These are phyloP conservation scores for Aspergillus sp. DNA, from an alignment of 2,329 filamentous ascomycete species.

Conservation along the genomic window DNA sequence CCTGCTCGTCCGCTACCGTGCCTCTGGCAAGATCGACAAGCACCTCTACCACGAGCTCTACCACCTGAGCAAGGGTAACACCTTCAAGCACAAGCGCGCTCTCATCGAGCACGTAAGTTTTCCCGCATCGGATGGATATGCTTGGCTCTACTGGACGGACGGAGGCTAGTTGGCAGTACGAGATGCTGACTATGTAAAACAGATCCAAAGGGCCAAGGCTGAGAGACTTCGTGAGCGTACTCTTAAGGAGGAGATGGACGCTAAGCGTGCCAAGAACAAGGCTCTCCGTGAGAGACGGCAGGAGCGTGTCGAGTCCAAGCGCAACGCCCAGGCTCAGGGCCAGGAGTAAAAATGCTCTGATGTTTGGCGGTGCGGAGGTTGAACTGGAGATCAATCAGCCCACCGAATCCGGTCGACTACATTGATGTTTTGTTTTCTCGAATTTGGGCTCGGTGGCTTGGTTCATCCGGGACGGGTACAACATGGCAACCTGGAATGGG, in stretches of 20 bases:
- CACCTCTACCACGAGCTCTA: constrained; percentile 99
- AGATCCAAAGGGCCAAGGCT: constrained; percentile 99
- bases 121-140: constrained; percentile 3
- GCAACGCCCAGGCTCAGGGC: constrained; percentile 71
- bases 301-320: constrained; percentile 87
- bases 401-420: constrained; percentile 23
- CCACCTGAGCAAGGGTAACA: constrained; percentile 99
- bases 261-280: constrained; percentile 99
- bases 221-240: constrained; percentile 94
- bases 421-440: constrained; percentile 11
- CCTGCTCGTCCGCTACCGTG: constrained; percentile 99
- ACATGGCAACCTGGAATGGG: constrained; percentile 11
- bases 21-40: constrained; percentile 99
- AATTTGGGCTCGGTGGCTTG: constrained; percentile 16
- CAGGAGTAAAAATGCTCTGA: constrained; percentile 38
- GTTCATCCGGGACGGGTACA: constrained; percentile 12
- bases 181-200: constrained; percentile 17
- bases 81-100: constrained; percentile 99
- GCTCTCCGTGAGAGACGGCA: constrained; percentile 97
- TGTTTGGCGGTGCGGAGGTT: constrained; percentile 34
- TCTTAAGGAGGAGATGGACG: constrained; percentile 99
- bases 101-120: constrained; percentile 96
- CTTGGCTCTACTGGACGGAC: constrained; percentile 4
- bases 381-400: constrained; percentile 24
- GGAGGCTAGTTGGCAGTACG: no score